Conservation (phyloP, 116 monocot species). For the Iris pallida region DNA sequence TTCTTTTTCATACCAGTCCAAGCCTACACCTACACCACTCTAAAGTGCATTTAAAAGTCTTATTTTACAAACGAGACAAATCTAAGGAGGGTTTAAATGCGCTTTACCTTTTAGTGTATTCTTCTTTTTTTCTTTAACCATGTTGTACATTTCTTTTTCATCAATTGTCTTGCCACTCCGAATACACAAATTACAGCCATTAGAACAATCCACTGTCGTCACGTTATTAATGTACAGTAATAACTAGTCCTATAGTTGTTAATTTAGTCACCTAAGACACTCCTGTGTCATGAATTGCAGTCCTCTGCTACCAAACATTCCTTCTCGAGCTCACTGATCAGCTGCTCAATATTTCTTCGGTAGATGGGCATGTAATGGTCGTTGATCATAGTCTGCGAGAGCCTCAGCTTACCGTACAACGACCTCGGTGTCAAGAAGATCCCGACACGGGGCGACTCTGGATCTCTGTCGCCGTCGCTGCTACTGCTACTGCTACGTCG, state of each 20-base stretch:
- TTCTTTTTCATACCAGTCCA: too few relatives aligned
- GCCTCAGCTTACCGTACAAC: conserved; percentile 84
- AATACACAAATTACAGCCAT: too few relatives aligned
- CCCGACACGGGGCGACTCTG: conserved; percentile 35
- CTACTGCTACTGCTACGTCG: too few relatives aligned
- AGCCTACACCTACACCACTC: too few relatives aligned
- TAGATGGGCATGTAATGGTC: conserved; percentile 98
- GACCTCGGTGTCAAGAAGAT: conserved; percentile 79
- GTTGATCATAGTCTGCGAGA: conserved; percentile 82
- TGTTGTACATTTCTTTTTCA: too few relatives aligned
- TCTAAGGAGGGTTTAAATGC: too few relatives aligned
- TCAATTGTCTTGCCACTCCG: too few relatives aligned
- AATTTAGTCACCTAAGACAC: not conserved
- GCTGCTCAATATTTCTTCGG: conserved; percentile 70
- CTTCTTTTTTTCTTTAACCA: too few relatives aligned
- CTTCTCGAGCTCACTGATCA: conserved; percentile 63
- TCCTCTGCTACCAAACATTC: conserved; percentile 12
- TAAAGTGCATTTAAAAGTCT: too few relatives aligned
- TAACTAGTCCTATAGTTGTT: not conserved
- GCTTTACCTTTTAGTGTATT: too few relatives aligned
- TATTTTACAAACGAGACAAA: too few relatives aligned
- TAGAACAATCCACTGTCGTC: not conserved
- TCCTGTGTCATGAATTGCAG: not conserved
- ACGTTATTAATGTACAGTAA: not conserved
- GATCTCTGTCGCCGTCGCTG: not conserved